Percentiles rank a stretch among this genome's conserved stretches.
Evolutionary conservation across 768 basidiomycete genomes (phyloP).

Genomic region (Multifurca ochricompacta): DNA sequence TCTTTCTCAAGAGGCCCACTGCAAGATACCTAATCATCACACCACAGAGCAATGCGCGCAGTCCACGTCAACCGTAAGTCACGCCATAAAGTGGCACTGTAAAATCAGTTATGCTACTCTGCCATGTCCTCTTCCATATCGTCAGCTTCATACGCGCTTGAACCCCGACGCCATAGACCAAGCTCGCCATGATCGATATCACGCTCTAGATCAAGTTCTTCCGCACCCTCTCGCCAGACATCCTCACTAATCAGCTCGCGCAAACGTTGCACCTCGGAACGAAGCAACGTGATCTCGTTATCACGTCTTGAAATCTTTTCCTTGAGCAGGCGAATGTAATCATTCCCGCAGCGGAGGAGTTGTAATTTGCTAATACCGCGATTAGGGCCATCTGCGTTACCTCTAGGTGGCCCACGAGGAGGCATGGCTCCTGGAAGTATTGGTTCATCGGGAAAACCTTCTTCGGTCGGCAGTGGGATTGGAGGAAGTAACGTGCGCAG

Average conservation of each 20-base stretch:
- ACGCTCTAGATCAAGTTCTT: constrained; percentile 42
- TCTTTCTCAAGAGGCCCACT: neutral
- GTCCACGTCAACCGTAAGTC: neutral
- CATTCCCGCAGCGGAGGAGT: constrained; percentile 83
- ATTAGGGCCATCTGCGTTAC: constrained; percentile 86
- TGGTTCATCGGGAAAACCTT: constrained; percentile 62
- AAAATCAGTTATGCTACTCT: constrained; percentile 8
- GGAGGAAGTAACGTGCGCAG: constrained; percentile 78
- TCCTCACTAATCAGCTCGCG: constrained; percentile 32
- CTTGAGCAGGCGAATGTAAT: constrained; percentile 73
- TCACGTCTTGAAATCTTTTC: constrained; percentile 74
- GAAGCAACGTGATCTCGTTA: constrained; percentile 59
- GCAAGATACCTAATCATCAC: constrained; percentile 7
- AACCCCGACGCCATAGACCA: constrained; percentile 22
- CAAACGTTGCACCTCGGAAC: constrained; percentile 59
- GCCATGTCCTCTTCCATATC: constrained; percentile 16
- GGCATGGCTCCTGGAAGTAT: constrained; percentile 82
- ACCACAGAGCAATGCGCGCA: neutral
- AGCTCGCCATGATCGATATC: constrained; percentile 53
- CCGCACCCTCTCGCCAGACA: constrained; percentile 29
- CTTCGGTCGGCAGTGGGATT: constrained; percentile 74
- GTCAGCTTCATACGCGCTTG: constrained; percentile 18
- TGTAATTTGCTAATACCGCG: constrained; percentile 92
- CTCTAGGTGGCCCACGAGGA: constrained; percentile 81
- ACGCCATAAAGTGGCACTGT: neutral